phyloP scores from a whole-genome alignment of 2,329 filamentous ascomycete genomes.

The Colletotrichum sansevieriae region DNA sequence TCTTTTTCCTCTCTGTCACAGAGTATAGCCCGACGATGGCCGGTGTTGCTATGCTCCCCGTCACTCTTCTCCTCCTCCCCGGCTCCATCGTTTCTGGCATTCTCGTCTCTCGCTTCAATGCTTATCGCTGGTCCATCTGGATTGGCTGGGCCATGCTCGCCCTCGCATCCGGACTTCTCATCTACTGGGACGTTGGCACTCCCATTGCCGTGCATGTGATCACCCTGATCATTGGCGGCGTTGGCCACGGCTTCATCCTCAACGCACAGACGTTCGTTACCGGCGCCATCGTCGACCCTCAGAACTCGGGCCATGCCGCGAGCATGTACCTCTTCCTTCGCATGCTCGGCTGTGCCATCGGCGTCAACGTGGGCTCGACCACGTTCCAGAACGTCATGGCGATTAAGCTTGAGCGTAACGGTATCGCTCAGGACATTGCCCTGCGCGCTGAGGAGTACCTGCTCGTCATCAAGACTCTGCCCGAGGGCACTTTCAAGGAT shows the following conservation, averaged over 20 bases:
- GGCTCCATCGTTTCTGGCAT: conserved; percentile 50
- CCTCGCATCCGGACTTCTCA: conserved; percentile 40
- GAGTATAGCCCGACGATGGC: conserved; percentile 49
- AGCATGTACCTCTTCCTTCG: conserved; percentile 43
- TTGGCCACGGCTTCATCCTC: conserved; percentile 44
- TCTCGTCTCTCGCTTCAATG: conserved; percentile 49
- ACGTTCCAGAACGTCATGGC: conserved; percentile 44
- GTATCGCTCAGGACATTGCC: conserved; percentile 38
- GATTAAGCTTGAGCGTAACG: conserved; percentile 38
- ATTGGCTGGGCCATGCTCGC: conserved; percentile 50
- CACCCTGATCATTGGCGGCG: conserved; percentile 40
- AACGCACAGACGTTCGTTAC: conserved; percentile 45
- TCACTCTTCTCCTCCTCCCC: conserved; percentile 49
- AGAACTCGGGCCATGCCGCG: conserved; percentile 42
- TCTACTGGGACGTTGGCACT: conserved; percentile 40
- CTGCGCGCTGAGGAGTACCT: conserved; percentile 38
- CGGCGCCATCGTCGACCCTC: conserved; percentile 40
- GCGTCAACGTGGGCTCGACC: conserved; percentile 43
- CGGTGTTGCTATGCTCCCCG: conserved; percentile 52
- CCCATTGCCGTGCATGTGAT: conserved; percentile 40
- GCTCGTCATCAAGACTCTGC: conserved; percentile 31
- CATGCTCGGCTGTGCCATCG: conserved; percentile 42
- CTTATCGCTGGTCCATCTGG: conserved; percentile 55
- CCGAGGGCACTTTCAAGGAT: conserved; percentile 39
- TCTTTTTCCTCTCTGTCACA: conserved; percentile 55